Evolutionary conservation across 2,329 filamentous ascomycete genomes (phyloP), one percentile per base, ranked within the genome.

Genomic region (Aspergillus sp.): DNA sequence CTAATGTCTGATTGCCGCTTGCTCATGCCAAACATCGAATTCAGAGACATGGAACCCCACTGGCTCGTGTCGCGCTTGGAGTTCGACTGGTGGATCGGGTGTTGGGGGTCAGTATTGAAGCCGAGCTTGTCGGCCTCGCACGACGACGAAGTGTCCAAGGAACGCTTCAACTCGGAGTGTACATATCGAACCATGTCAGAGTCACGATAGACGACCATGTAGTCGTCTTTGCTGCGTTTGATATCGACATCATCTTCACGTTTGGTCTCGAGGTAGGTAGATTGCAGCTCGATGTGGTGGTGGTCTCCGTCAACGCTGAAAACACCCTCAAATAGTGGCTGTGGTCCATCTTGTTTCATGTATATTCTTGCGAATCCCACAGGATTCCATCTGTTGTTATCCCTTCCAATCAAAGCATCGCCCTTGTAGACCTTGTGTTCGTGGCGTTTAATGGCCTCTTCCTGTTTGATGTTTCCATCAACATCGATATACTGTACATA

Each of bases 141-240:
- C 5, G 76, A 74, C 6, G 73, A 67, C 11, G 66, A 65, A 28
- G 65, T 60, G 33, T 61, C 56, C 7, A 69, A 46, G 42, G 72
- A 74, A 49, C 87, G 79, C 68, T 82, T 86, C 54, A 93, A 66
- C 50, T 91, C 85, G 19, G 72, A 68, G 43, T 78, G 77, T 32
- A 47, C 40, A 33, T 53, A 47, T 59, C 59, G 49, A 57, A 71
- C 64, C 59, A 96, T 81, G 64, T 98, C 93, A 27, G 90, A 95
- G 61, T 97, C 90, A 52, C 90, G 81, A 77, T 88, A 97, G 1
- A 96, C 78, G 31, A 96, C 76, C 90, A 98, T 93, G 60, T 81
- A 85, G 48, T 95, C 87, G 29, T 83, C 78, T 5, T 71, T 74
- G 37, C 71, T 67, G 28, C 74, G 61, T 29, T 70, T 65, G 10